Conservation (phyloP, 2,329 filamentous ascomycete species). For the Paecilomyces niveus region DNA sequence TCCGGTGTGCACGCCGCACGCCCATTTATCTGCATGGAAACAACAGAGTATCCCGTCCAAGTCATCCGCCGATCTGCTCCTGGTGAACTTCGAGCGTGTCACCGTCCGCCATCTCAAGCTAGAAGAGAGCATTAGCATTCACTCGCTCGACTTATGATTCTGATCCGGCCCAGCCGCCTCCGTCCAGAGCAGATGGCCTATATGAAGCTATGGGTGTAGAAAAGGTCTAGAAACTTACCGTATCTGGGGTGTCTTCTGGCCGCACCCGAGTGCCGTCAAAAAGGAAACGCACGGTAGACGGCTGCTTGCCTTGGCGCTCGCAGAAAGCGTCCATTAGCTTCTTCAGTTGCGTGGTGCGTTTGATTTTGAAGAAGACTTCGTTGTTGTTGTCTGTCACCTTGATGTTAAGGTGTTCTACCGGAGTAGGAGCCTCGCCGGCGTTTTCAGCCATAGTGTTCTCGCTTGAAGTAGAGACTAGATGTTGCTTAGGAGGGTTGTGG, state of each 20-base stretch:
- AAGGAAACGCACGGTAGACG: conserved; percentile 79
- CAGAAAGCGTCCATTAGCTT: conserved; percentile 99
- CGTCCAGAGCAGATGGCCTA: background rate
- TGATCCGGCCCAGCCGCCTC: background rate
- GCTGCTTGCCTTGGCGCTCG: conserved; percentile 85
- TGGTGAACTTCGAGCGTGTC: conserved; percentile 97
- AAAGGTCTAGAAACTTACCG: conserved; percentile 55
- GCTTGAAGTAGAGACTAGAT: background rate
- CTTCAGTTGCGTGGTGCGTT: conserved; percentile 88
- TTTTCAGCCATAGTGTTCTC: conserved; percentile 43
- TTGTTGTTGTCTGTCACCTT: conserved; percentile 99
- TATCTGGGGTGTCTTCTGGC: conserved; percentile 80
- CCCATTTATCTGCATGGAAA: background rate
- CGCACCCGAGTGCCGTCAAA: conserved; percentile 95
- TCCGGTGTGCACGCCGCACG: background rate
- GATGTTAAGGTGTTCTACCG: conserved; percentile 88
- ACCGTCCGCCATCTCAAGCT: conserved; percentile 96
- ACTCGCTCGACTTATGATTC: background rate
- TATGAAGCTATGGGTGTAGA: conserved; percentile 1
- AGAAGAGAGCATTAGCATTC: conserved; percentile 5
- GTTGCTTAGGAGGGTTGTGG: background rate
- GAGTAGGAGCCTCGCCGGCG: conserved; percentile 24
- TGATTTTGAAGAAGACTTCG: conserved; percentile 99
- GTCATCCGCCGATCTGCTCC: conserved; percentile 80
- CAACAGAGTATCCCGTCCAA: conserved; percentile 7